Percentiles rank a stretch among this genome's conserved stretches.
Evolutionary conservation across 2,329 filamentous ascomycete genomes (phyloP).

Genomic region (Claviceps pazoutovae): DNA sequence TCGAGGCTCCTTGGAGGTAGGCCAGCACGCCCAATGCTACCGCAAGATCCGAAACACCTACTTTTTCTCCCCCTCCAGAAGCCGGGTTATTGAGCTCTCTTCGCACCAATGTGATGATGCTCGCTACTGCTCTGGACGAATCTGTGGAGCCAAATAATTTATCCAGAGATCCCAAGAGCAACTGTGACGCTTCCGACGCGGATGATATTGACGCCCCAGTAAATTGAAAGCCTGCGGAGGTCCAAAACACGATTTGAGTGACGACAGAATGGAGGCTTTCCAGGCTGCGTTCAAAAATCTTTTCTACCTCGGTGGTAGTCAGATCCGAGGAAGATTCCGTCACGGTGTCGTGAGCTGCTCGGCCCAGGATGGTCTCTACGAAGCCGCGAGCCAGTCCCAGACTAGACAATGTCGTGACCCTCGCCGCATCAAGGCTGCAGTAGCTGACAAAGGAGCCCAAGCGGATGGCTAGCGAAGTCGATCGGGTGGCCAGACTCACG

Average conservation of each 20-base stretch:
- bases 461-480: slow-evolving; percentile 42
- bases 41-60: slow-evolving; percentile 47
- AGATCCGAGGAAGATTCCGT: slow-evolving; percentile 31
- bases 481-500: slow-evolving; percentile 46
- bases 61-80: slow-evolving; percentile 45
- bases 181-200: slow-evolving; percentile 41
- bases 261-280: slow-evolving; percentile 43
- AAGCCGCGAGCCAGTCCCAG: slow-evolving; percentile 42
- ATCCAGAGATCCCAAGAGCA: slow-evolving; percentile 45
- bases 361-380: slow-evolving; percentile 38
- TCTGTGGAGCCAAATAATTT: slow-evolving; percentile 56
- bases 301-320: slow-evolving; percentile 38
- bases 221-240: slow-evolving; percentile 44
- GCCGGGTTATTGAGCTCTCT: slow-evolving; percentile 51
- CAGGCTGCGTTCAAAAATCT: slow-evolving; percentile 40
- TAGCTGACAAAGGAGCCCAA: slow-evolving; percentile 37
- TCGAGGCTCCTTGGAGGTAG: slow-evolving; percentile 45
- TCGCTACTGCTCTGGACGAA: slow-evolving; percentile 51
- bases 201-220: slow-evolving; percentile 40
- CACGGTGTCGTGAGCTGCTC: slow-evolving; percentile 37
- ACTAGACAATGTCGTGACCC: slow-evolving; percentile 41
- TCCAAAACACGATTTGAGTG: slow-evolving; percentile 46
- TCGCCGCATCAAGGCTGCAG: slow-evolving; percentile 38
- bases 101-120: slow-evolving; percentile 49
- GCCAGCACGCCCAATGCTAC: slow-evolving; percentile 47